These are phyloP conservation scores for Xylaria hypoxylon DNA, from an alignment of 2,329 filamentous ascomycete genomes.

Conservation along the genomic window DNA sequence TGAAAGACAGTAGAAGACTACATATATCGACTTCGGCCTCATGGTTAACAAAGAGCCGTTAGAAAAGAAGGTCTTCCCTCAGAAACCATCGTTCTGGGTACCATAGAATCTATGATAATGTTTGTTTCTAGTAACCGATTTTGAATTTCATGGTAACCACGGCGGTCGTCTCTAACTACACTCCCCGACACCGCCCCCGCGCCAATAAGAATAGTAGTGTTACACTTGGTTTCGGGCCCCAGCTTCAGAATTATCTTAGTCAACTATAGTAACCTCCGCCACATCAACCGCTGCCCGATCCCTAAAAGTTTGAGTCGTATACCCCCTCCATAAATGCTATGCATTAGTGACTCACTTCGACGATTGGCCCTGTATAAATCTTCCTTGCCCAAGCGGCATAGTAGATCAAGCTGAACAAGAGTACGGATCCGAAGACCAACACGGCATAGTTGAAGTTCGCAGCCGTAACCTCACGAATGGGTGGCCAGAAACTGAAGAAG, in stretches of 20 bases:
- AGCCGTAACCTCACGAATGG: conserved; percentile 35
- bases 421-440: conserved; percentile 35
- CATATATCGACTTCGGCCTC: too few relatives aligned
- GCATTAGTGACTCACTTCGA: conserved; percentile 30
- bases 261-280: not conserved
- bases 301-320: not conserved
- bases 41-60: too few relatives aligned
- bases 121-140: too few relatives aligned
- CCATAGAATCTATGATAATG: too few relatives aligned
- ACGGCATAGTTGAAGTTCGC: conserved; percentile 41
- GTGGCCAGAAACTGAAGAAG: conserved; percentile 45
- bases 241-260: too few relatives aligned
- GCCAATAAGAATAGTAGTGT: too few relatives aligned
- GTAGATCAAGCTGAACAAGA: conserved; percentile 41
- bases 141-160: too few relatives aligned
- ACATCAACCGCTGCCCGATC: not conserved
- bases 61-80: too few relatives aligned
- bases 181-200: not conserved
- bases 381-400: conserved; percentile 42
- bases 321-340: not conserved
- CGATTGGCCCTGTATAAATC: conserved; percentile 36
- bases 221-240: not conserved
- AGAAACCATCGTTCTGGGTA: too few relatives aligned
- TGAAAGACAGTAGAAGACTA: too few relatives aligned
- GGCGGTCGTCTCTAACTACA: not conserved